Conservation (phyloP, 2,329 filamentous ascomycete genomes). For the Aureobasidium melanogenum region DNA sequence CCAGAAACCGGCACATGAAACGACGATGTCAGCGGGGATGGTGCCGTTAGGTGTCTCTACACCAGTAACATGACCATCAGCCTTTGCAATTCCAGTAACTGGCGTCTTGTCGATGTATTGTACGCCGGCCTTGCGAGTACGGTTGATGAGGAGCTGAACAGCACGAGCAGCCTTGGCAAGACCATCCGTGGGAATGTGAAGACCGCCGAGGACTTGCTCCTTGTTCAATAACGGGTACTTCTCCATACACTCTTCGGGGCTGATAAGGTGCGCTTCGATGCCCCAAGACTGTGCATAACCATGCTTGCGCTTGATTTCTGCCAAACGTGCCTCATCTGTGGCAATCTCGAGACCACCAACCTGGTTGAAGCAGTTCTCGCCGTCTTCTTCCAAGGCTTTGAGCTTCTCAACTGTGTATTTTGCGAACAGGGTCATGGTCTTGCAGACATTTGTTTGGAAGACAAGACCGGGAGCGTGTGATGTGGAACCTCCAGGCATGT, state of each 20-base stretch:
- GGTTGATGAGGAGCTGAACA: slow-evolving; percentile 51
- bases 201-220: slow-evolving; percentile 46
- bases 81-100: slow-evolving; percentile 49
- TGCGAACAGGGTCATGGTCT: slow-evolving; percentile 50
- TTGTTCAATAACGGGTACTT: slow-evolving; percentile 48
- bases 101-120: slow-evolving; percentile 47
- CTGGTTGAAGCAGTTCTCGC: slow-evolving; percentile 51
- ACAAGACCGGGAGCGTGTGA: slow-evolving; percentile 57
- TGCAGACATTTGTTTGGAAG: slow-evolving; percentile 53
- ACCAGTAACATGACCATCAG: slow-evolving; percentile 44
- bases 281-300: slow-evolving; percentile 55
- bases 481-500: slow-evolving; percentile 56
- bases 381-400: slow-evolving; percentile 41
- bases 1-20: slow-evolving; percentile 59
- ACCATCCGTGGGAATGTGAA: slow-evolving; percentile 53
- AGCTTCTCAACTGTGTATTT: slow-evolving; percentile 56
- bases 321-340: slow-evolving; percentile 48
- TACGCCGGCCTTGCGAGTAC: slow-evolving; percentile 50
- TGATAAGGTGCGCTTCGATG: slow-evolving; percentile 46
- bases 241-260: slow-evolving; percentile 42
- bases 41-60: slow-evolving; percentile 42
- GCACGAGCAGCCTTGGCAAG: slow-evolving; percentile 53
- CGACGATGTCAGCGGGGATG: slow-evolving; percentile 50
- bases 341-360: slow-evolving; percentile 55
- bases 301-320: slow-evolving; percentile 55